A percentile compares a stretch with the other conserved stretches of the same genome.
These are phyloP conservation scores for Xylariaceae sp. DNA, from an alignment of 2,329 filamentous ascomycete species.

Conservation along the genomic window DNA sequence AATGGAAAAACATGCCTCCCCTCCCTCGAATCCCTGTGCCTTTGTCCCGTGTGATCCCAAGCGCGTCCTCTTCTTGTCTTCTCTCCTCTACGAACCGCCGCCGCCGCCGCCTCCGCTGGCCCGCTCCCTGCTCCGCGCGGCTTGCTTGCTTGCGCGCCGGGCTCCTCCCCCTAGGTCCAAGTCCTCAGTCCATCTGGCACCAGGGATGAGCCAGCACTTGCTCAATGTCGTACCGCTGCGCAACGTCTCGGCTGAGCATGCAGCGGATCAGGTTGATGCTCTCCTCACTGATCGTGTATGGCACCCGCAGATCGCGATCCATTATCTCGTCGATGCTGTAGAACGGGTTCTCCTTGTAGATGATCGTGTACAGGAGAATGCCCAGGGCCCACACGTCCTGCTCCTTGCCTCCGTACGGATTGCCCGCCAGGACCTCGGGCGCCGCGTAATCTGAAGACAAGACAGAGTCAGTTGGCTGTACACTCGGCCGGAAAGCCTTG, in stretches of 20 bases:
- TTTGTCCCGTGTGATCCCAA: constrained; percentile 3
- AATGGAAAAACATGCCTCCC: constrained; percentile 2
- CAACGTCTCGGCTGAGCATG: constrained; percentile 89
- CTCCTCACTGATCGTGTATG: constrained; percentile 80
- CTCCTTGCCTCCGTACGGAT: constrained; percentile 87
- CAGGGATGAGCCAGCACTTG: constrained; percentile 87
- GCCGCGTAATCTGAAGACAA: constrained; percentile 79
- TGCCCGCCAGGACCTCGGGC: constrained; percentile 91
- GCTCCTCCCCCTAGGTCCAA: too few species aligned
- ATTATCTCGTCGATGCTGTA: constrained; percentile 99
- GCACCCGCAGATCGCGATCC: constrained; percentile 88
- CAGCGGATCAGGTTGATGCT: constrained; percentile 85
- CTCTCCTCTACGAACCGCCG: too few species aligned
- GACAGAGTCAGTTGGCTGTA: not conserved
- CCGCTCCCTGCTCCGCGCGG: too few species aligned
- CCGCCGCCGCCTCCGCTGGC: too few species aligned
- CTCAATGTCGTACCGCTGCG: constrained; percentile 74
- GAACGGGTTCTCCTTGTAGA: constrained; percentile 99
- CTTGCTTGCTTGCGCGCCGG: too few species aligned
- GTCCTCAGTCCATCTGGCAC: constrained; percentile 40
- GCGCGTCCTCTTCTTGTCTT: too few species aligned
- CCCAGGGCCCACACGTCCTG: constrained; percentile 98
- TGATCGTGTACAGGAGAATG: constrained; percentile 94
- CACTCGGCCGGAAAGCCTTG: constrained; percentile 4
- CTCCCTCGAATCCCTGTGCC: constrained; percentile 2